Evolutionary conservation across 176 grass and related monocot species (phyloP).

Genomic region (Musa beccarii): DNA sequence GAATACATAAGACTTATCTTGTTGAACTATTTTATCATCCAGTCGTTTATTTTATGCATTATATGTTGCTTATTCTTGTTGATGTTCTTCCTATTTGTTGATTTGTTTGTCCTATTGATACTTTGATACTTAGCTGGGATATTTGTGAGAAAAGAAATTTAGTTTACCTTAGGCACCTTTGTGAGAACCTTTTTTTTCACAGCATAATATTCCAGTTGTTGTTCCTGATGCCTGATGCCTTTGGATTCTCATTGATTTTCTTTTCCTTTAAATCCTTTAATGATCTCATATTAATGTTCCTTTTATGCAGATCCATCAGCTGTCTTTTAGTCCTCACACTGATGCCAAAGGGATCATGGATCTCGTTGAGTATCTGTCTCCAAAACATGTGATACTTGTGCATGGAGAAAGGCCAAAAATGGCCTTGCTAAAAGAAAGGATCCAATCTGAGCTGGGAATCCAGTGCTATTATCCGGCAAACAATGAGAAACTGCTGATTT

Average conservation of each 20-base stretch:
- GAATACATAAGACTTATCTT: too few species aligned
- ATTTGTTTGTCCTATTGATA: too few species aligned
- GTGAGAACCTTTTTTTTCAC: too few species aligned
- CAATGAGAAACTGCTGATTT: constrained; percentile 53
- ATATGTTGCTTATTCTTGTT: too few species aligned
- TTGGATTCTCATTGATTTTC: not conserved
- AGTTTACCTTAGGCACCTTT: too few species aligned
- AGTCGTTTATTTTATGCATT: too few species aligned
- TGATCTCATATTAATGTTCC: constrained; percentile 14
- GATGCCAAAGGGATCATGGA: constrained; percentile 98
- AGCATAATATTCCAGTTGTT: not conserved
- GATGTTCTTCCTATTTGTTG: too few species aligned
- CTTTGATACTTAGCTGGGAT: too few species aligned
- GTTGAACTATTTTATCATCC: too few species aligned
- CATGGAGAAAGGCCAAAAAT: constrained; percentile 94
- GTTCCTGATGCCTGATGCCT: not conserved
- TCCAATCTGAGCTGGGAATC: constrained; percentile 67
- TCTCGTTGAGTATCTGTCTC: constrained; percentile 68
- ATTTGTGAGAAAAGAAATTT: too few species aligned
- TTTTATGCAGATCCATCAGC: constrained; percentile 60
- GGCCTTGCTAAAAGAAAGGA: constrained; percentile 63
- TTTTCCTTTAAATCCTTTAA: too few species aligned
- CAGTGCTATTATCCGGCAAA: constrained; percentile 74
- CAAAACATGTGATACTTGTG: constrained; percentile 76
- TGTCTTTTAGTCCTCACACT: constrained; percentile 81